These are phyloP conservation scores for Rhamnella rubrinervis DNA, from an alignment of 331 rosid species.

Conservation along the genomic window DNA sequence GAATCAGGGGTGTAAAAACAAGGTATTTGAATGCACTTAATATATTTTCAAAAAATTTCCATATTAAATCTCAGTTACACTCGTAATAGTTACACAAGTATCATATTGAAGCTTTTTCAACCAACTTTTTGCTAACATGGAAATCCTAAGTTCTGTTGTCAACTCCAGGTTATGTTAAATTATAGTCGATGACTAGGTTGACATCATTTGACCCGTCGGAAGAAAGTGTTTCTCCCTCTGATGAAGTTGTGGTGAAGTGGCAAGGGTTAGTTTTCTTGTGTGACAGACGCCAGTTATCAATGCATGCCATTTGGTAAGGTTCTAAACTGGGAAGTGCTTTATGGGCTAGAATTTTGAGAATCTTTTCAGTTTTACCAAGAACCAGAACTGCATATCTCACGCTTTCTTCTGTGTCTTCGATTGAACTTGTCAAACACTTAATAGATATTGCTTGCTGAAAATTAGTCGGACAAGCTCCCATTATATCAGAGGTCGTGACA, in stretches of 20 bases:
- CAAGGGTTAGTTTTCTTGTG: conserved; percentile 35
- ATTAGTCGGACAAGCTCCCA: conserved; percentile 80
- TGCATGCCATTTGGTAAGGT: conserved; percentile 29
- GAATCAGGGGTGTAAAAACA: background rate
- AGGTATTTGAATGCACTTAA: no score
- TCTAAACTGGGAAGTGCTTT: conserved; percentile 35
- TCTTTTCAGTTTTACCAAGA: conserved; percentile 64
- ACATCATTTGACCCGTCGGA: conserved; percentile 37
- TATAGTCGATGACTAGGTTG: conserved; percentile 37
- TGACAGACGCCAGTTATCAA: conserved; percentile 73
- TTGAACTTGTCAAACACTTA: conserved; percentile 45
- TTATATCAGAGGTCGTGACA: conserved; percentile 52
- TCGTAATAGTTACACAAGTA: conserved; percentile 5
- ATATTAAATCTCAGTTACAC: background rate
- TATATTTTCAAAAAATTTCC: no score
- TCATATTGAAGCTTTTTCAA: conserved; percentile 6
- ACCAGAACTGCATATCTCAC: conserved; percentile 58
- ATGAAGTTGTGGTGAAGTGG: conserved; percentile 19
- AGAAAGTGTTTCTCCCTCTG: conserved; percentile 19
- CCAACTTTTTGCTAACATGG: conserved; percentile 8
- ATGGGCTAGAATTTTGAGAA: conserved; percentile 52
- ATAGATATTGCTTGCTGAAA: conserved; percentile 44
- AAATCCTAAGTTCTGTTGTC: background rate
- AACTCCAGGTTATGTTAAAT: background rate
- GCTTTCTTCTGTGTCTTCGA: conserved; percentile 67